Conservation (phyloP, 805 yeast species). For the Saturnispora hagleri region DNA sequence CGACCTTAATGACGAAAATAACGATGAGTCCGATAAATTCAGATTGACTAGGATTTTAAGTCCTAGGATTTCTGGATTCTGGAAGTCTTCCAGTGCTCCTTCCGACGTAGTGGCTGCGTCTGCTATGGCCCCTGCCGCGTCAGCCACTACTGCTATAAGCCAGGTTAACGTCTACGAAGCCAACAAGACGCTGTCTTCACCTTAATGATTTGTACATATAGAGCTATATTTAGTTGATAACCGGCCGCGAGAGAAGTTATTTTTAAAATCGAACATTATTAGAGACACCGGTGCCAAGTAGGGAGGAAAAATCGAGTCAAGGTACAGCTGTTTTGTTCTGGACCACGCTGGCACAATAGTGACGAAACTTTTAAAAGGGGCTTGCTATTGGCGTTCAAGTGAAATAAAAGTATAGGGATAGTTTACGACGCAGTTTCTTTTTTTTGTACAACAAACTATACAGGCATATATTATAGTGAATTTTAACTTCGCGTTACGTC, state of each 20-base stretch:
- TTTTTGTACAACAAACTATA: background rate
- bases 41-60: constrained; percentile 1
- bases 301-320: background rate
- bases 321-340: background rate
- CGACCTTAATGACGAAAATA: constrained; percentile 22
- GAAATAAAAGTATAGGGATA: background rate
- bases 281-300: background rate
- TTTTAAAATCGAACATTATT: background rate
- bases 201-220: background rate
- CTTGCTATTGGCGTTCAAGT: background rate
- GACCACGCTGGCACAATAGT: background rate
- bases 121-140: background rate
- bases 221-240: background rate
- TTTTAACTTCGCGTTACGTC: constrained; percentile 3
- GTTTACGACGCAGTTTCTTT: background rate
- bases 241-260: background rate
- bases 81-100: background rate
- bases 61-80: background rate
- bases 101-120: background rate
- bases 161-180: background rate
- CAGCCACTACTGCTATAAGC: constrained; percentile 1
- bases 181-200: background rate
- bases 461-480: background rate
- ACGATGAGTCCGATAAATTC: constrained; percentile 1
- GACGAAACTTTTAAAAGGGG: background rate